Percentiles rank a stretch among this genome's conserved stretches.
Evolutionary conservation across 805 yeast species (phyloP).

Genomic region (Cyberlindnera nakhonratchasimensis): DNA sequence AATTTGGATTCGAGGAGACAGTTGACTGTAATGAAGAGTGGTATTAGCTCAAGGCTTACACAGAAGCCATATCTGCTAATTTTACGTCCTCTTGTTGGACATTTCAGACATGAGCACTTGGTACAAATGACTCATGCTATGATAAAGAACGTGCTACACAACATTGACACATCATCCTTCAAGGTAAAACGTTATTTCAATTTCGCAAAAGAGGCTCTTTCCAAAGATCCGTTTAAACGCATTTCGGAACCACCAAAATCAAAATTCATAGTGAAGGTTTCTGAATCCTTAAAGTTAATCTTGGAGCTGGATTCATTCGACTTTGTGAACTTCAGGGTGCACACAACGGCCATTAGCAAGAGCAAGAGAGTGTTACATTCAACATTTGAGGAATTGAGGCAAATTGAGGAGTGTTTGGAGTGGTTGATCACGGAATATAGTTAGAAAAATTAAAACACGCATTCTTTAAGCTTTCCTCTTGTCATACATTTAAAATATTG

Average conservation of each 20-base stretch:
- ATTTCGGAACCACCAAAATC: constrained; percentile 24
- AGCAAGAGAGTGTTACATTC: constrained; percentile 42
- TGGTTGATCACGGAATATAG: constrained; percentile 43
- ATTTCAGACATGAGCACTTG: constrained; percentile 50
- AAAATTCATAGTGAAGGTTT: constrained; percentile 32
- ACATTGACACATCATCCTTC: constrained; percentile 8
- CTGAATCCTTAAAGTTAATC: constrained; percentile 8
- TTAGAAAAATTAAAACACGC: background rate
- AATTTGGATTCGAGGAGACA: constrained; percentile 28
- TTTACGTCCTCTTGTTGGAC: constrained; percentile 56
- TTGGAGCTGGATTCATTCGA: constrained; percentile 22
- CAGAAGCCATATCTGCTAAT: constrained; percentile 43
- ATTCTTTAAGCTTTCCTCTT: too few species aligned
- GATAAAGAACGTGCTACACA: constrained; percentile 15
- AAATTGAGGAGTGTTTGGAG: constrained; percentile 51
- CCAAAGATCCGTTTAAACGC: constrained; percentile 20
- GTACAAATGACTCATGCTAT: constrained; percentile 25
- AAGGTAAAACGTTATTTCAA: constrained; percentile 21
- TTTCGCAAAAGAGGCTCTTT: constrained; percentile 9
- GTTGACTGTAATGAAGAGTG: constrained; percentile 16
- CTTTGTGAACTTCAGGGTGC: constrained; percentile 21
- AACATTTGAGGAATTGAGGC: constrained; percentile 47
- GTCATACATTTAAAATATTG: too few species aligned
- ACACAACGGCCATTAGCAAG: constrained; percentile 15
- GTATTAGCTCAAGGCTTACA: constrained; percentile 7